A percentile compares a stretch with the other conserved stretches of the same genome.
phyloP scores from a whole-genome alignment of 2,329 filamentous ascomycete genomes.

The Fusarium multiceps region DNA sequence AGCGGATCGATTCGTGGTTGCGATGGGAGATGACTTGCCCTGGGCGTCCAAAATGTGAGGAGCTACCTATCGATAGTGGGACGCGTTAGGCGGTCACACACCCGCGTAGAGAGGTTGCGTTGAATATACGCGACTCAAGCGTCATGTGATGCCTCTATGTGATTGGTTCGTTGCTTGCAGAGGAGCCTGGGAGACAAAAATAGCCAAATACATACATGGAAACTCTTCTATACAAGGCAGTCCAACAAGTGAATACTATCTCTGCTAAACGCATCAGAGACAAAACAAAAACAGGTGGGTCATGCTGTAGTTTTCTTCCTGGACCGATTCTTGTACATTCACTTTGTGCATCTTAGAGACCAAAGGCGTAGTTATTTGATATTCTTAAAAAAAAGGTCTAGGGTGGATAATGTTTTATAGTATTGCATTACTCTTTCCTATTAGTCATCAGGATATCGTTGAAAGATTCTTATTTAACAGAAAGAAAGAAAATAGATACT shows the following conservation, averaged over 20 bases:
- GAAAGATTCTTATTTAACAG: neutral
- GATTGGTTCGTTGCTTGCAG: neutral
- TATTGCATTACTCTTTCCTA: neutral
- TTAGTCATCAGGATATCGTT: neutral
- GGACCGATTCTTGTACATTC: neutral
- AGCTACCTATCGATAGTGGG: constrained; percentile 20
- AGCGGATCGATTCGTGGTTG: constrained; percentile 42
- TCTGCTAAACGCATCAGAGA: neutral
- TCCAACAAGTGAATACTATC: neutral
- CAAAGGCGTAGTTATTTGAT: neutral
- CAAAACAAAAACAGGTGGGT: neutral
- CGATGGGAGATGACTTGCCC: constrained; percentile 39
- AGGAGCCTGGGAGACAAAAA: neutral
- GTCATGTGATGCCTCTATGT: constrained; percentile 19
- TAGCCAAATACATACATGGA: neutral
- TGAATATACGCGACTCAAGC: constrained; percentile 23
- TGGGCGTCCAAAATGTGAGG: constrained; percentile 32
- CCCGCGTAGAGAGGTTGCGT: constrained; percentile 49
- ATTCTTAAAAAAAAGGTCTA: neutral
- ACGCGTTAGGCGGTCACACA: constrained; percentile 45
- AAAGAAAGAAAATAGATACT: neutral
- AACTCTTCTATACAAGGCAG: neutral
- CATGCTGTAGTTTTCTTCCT: neutral
- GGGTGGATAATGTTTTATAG: neutral
- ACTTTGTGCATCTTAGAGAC: neutral